Base-by-base conservation (phyloP, 345 rosid species). In the Camelina hispida region DNA sequence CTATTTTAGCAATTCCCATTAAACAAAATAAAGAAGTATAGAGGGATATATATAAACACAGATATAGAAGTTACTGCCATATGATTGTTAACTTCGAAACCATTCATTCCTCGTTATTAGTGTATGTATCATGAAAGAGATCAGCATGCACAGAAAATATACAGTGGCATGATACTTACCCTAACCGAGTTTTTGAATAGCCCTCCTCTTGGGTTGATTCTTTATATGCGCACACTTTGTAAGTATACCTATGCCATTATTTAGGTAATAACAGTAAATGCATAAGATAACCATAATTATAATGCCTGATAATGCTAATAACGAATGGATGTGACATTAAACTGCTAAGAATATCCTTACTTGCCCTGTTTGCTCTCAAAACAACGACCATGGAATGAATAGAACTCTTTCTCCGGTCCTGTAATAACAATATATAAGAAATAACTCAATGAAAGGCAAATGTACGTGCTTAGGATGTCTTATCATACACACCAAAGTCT, bases 351-450 rank as follows among this genome's bases (percentile, higher is more conserved):
- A 15, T 54, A 17, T 74, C 32, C 82, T 83, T 79, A 93, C 99
- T 93, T 91, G 78, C 91, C 91, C 80, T 96, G 87, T 80, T 93
- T 96, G 86, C 78, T 83, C 83, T 93, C 98, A 74, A 89, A 96
- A 74, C 97, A 96, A 28, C 42, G 87, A 71, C 85, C 91, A 48
- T 88, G 83, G 81, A 89, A 87, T 48, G 96, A 85, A 74, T 88
- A 93, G 89, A 96, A 93, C 84, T 91, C 97, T 84, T 86, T 91
- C 79, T 86, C 98, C 16, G 80, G 83, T 60, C 99, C 99, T 93
- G 95, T 20, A 78, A 58, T 34, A 74, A 62, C 40, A 78, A 73
- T 10, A 55, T 10, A 35, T 66, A 35, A 71, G 56, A 30, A 47
- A 75, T 67, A 78, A 79, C 30, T 61, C 43, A 70, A 44, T 22